These are phyloP conservation scores for Ustilago nuda DNA, from an alignment of 1,284 basidiomycete genomes.

Conservation along the genomic window DNA sequence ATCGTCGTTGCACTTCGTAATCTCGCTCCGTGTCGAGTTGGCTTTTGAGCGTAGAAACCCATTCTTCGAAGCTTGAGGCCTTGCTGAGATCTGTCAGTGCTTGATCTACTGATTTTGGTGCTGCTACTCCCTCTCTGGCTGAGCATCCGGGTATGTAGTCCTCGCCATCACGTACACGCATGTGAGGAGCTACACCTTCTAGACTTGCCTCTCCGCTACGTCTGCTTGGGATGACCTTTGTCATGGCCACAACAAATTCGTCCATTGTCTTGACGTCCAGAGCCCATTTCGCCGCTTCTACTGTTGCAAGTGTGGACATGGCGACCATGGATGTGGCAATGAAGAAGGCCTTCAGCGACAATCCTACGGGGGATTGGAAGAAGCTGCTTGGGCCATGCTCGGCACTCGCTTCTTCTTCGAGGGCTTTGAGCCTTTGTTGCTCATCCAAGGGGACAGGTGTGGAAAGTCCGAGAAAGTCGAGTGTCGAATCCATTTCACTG, in stretches of 20 bases:
- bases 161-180: slow-evolving; percentile 24
- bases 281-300: slow-evolving; percentile 29
- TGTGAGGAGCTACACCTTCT: slow-evolving; percentile 33
- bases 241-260: slow-evolving; percentile 50
- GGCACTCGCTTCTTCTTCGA: slow-evolving; percentile 12
- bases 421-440: slow-evolving; percentile 25
- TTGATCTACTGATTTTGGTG: slow-evolving; percentile 33
- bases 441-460: slow-evolving; percentile 34
- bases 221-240: slow-evolving; percentile 34
- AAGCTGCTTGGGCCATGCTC: slow-evolving; percentile 17
- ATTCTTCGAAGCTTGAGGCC: slow-evolving; percentile 46
- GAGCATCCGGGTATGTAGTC: background rate
- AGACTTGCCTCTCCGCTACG: slow-evolving; percentile 14
- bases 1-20: slow-evolving; percentile 38
- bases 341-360: slow-evolving; percentile 47
- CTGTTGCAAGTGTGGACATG: slow-evolving; percentile 18
- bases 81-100: slow-evolving; percentile 39
- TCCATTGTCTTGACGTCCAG: slow-evolving; percentile 47
- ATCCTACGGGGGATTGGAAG: slow-evolving; percentile 42
- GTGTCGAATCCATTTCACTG: slow-evolving; percentile 49
- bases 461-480: slow-evolving; percentile 48
- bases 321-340: slow-evolving; percentile 49
- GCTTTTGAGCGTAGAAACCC: slow-evolving; percentile 38
- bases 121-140: background rate
- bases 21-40: slow-evolving; percentile 48